A percentile compares a stretch with the other conserved stretches of the same genome.
phyloP scores from a whole-genome alignment of 2,329 filamentous ascomycete species.

The Neofusicoccum ribis region DNA sequence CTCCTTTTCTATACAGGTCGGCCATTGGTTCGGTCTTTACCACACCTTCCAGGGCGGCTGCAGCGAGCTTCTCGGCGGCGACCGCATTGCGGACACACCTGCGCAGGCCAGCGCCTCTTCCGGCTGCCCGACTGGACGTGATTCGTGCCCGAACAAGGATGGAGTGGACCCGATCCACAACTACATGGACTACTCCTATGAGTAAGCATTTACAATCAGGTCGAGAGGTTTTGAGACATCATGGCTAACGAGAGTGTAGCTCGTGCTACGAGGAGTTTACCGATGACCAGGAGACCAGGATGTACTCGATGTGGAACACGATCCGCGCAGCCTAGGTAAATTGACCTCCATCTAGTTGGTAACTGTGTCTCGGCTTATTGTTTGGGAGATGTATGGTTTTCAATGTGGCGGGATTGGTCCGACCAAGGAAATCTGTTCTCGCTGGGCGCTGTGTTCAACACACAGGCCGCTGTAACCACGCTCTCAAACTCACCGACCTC shows the following conservation, averaged over 20 bases:
- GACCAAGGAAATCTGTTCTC: too few relatives aligned
- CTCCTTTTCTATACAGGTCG: slow-evolving; percentile 32
- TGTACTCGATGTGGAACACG: slow-evolving; percentile 23
- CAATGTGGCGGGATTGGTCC: too few relatives aligned
- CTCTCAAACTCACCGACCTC: too few relatives aligned
- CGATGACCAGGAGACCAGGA: slow-evolving; percentile 22
- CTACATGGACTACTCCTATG: slow-evolving; percentile 36
- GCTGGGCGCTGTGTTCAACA: too few relatives aligned
- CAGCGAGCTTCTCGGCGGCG: slow-evolving; percentile 26
- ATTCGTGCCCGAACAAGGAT: slow-evolving; percentile 28
- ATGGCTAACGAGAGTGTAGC: slow-evolving; percentile 23
- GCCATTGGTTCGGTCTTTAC: slow-evolving; percentile 50
- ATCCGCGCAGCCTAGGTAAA: slow-evolving; percentile 23
- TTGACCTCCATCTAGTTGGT: too few relatives aligned
- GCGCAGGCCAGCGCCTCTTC: slow-evolving; percentile 23
- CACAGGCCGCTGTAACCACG: too few relatives aligned
- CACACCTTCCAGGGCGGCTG: slow-evolving; percentile 52
- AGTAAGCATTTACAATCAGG: background rate
- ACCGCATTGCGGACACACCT: slow-evolving; percentile 23
- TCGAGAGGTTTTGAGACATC: too few relatives aligned
- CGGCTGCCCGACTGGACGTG: slow-evolving; percentile 29
- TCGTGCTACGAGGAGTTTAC: slow-evolving; percentile 26
- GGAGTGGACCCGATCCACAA: slow-evolving; percentile 36
- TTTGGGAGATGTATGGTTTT: too few relatives aligned
- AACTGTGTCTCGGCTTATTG: too few relatives aligned